These are phyloP conservation scores for Diaporthe vexans DNA, from an alignment of 2,329 filamentous ascomycete species.

Conservation along the genomic window DNA sequence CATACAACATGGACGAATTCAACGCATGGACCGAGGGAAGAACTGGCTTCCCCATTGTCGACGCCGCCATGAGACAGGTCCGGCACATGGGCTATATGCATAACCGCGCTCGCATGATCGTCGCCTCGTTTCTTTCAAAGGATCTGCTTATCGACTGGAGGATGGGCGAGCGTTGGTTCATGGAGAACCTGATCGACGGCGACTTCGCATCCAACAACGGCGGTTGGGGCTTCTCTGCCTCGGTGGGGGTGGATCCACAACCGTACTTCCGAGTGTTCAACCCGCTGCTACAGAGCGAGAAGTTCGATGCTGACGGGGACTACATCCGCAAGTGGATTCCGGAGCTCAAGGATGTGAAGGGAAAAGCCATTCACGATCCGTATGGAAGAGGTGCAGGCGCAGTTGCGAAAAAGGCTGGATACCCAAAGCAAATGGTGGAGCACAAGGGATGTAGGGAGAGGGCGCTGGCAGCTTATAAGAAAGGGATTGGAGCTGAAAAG, in stretches of 20 bases:
- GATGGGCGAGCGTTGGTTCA: constrained; percentile 85
- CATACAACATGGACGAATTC: constrained; percentile 79
- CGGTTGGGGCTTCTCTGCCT: constrained; percentile 66
- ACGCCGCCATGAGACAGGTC: constrained; percentile 88
- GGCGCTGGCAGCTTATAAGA: constrained; percentile 50
- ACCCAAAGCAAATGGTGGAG: constrained; percentile 81
- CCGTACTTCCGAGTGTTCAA: constrained; percentile 95
- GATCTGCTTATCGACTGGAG: constrained; percentile 88
- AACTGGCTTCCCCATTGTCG: constrained; percentile 87
- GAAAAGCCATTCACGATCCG: constrained; percentile 84
- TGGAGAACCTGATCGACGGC: constrained; percentile 83
- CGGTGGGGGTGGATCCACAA: constrained; percentile 60
- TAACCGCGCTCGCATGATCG: constrained; percentile 88
- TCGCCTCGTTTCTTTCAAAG: constrained; percentile 84
- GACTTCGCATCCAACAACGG: constrained; percentile 85
- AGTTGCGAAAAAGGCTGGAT: constrained; percentile 75
- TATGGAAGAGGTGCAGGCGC: constrained; percentile 74
- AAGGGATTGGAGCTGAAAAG: constrained; percentile 45
- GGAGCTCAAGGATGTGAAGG: constrained; percentile 75
- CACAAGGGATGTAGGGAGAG: constrained; percentile 78
- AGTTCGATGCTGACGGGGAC: constrained; percentile 82
- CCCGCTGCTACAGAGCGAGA: constrained; percentile 85
- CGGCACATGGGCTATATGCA: constrained; percentile 81
- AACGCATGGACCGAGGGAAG: constrained; percentile 79
- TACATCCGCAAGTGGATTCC: constrained; percentile 89